Base-by-base conservation (phyloP, 2,329 filamentous ascomycete species). In the Penicillium polonicum region DNA sequence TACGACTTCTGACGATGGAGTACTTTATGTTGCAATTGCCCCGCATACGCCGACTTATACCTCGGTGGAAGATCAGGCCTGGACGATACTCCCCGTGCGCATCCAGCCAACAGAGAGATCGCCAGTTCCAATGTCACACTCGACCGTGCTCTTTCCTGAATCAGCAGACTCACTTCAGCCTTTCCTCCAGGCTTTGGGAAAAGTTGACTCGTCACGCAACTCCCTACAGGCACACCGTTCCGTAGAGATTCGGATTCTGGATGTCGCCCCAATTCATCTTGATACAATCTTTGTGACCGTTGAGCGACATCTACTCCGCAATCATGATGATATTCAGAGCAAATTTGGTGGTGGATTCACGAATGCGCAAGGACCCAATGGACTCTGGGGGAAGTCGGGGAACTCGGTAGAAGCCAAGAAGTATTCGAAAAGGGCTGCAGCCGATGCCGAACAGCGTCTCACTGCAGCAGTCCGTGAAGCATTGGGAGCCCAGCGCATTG, bases 271-370 rank as follows among this genome's bases (percentile, higher is more conserved):
- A 2, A 76, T 97, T 27, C 83, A 87, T 2, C 79, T 97, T 27
- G 91, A 97, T 60, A 91, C 90, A 0, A 84, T 97, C 17, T 96
- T 91, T 71, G 90, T 97, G 57, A 91, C 85, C 49, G 81, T 97
- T 7, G 92, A 97, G 70, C 88, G 86, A 48, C 88, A 94, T 56
- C 82, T 93, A 7, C 84, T 94, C 41, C 86, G 87, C 63, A 87
- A 90, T 68, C 79, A 96, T 44, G 90, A 96, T 69, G 87, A 92
- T 71, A 88, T 92, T 46, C 90, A 96, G 71, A 89, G 85, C 49
- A 91, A 85, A 48, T 96, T 96, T 73, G 91, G 89, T 63, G 85
- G 86, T 48, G 84, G 85, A 3, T 85, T 85, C 55, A 78, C 65
- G 42, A 70, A 67, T 51, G 55, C 64, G 17, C 65, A 71, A n/a